phyloP scores from a whole-genome alignment of 257 asterid species.

The Solanum virginianum region DNA sequence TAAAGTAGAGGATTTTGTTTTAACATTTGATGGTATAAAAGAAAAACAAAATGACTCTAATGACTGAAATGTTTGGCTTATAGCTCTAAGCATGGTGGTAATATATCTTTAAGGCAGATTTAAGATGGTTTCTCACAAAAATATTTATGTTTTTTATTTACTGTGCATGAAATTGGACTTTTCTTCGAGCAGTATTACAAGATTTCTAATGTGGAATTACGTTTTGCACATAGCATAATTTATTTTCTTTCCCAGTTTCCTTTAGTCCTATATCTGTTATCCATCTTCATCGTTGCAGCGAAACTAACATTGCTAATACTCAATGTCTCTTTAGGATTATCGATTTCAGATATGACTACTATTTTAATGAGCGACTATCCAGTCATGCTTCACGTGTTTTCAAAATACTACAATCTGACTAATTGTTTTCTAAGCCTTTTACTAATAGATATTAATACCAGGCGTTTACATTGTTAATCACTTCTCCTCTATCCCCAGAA shows the following conservation, averaged over 20 bases:
- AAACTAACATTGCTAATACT: too few species aligned
- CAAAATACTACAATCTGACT: too few species aligned
- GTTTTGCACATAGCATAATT: not conserved
- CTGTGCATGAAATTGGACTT: not conserved
- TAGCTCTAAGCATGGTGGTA: not conserved
- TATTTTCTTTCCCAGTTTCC: constrained; percentile 30
- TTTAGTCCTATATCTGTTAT: too few species aligned
- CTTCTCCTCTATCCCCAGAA: too few species aligned
- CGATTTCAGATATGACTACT: too few species aligned
- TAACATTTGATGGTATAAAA: not conserved
- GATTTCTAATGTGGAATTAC: not conserved
- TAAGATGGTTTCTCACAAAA: not conserved
- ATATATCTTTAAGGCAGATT: not conserved
- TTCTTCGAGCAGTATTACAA: not conserved
- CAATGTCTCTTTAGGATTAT: too few species aligned
- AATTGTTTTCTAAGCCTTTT: too few species aligned
- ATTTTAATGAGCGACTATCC: too few species aligned
- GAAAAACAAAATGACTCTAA: not conserved
- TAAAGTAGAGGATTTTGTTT: not conserved
- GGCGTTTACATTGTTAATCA: too few species aligned
- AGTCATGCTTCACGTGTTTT: too few species aligned
- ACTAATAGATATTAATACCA: too few species aligned
- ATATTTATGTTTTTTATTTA: not conserved
- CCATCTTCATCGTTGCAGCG: too few species aligned
- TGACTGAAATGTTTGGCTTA: not conserved